Evolutionary conservation across 2,329 filamentous ascomycete species (phyloP), one percentile per base, ranked within the genome.

Genomic region (Botrytis deweyae): DNA sequence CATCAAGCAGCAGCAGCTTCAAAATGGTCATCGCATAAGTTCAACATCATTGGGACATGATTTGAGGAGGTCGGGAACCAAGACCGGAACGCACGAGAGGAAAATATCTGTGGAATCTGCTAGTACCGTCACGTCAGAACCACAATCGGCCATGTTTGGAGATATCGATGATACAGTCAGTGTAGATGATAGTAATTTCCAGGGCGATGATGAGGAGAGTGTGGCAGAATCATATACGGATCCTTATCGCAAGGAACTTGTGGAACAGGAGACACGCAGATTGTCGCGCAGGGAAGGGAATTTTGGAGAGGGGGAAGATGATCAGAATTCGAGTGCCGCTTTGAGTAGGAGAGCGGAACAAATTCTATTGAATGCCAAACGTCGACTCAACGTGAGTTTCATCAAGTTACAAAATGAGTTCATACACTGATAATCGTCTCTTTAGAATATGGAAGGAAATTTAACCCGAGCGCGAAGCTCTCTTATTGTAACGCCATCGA

Each of bases 281-380:
- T 70, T 80, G 52, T 74, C 77, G 18, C 75, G 68, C 59, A 77
- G 67, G 64, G 76, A 78, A 33, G 75, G 68, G 44, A 81, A 80
- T 77, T 83, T 55, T 33, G 63, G 25, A 61, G 52, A 77, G 79
- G 82, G 81, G 33, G 83, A 82, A 64, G 88, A 90, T 73, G 88
- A 92, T 72, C 86, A 87, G 63, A 89, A 91, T 78, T 93, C 93
- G 5, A 93, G 92, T 67, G 90, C 88, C 25, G 90, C 93, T 38
- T 84, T 97, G 76, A 95, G 93, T 81, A 91, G 91, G 77, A 89
- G 94, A 78, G 95, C 95, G 1, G 95, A 98, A 81, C 87, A 95
- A 80, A 98, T 98, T 80, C 86, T 98, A 72, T 93, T 94, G 73
- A 97, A 97, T 83, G 95, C 95, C 46, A 98, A 98, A 84, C 91